These are phyloP conservation scores for Fraxinus americana DNA, from an alignment of 257 asterid genomes.

Conservation along the genomic window DNA sequence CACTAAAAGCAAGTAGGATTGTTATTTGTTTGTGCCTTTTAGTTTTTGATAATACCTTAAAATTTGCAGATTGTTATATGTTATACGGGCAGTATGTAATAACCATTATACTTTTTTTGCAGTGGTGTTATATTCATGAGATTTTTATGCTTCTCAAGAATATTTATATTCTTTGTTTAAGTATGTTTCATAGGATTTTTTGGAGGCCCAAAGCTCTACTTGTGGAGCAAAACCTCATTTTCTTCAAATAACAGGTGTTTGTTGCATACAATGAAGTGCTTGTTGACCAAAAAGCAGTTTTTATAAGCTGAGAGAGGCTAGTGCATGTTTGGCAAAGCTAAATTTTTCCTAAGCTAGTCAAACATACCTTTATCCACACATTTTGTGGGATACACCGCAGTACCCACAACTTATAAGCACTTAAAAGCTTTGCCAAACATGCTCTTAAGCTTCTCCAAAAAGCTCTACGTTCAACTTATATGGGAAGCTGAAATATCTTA, in stretches of 20 bases:
- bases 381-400: not conserved
- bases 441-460: not conserved
- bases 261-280: not conserved
- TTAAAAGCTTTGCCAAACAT: not conserved
- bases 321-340: not conserved
- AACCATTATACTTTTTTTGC: not conserved
- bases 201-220: not conserved
- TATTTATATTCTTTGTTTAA: not conserved
- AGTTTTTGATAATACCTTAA: not conserved
- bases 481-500: not conserved
- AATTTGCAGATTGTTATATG: not conserved
- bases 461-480: not conserved
- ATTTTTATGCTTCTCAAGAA: not conserved
- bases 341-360: not conserved
- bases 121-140: not conserved
- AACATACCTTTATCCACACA: too few relatives aligned
- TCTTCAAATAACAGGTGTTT: not conserved
- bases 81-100: not conserved
- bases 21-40: not conserved
- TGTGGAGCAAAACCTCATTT: not conserved
- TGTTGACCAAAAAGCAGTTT: not conserved
- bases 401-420: not conserved
- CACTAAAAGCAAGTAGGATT: not conserved
- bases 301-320: not conserved
- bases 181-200: not conserved